A percentile compares a stretch with the other conserved stretches of the same genome.
These are phyloP conservation scores for Phalaenopsis hybrid DNA, from an alignment of 116 monocot species.

Conservation along the genomic window DNA sequence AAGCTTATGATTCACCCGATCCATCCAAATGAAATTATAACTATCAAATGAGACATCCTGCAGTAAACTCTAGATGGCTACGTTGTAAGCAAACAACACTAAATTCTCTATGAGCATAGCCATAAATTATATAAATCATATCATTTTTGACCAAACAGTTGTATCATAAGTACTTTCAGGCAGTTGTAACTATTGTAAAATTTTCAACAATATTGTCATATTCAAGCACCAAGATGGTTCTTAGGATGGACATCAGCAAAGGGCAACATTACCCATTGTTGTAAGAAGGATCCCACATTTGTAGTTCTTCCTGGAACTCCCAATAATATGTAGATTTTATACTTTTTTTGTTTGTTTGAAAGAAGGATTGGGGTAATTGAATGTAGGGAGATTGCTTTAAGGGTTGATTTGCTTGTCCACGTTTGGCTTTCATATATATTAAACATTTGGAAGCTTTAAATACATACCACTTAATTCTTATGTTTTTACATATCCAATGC, in stretches of 20 bases:
- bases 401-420: too few relatives aligned
- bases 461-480: too few relatives aligned
- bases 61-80: neutral
- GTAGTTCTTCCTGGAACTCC: slow-evolving; percentile 74
- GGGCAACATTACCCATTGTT: slow-evolving; percentile 62
- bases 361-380: too few relatives aligned
- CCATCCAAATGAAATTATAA: neutral
- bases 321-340: slow-evolving; percentile 27
- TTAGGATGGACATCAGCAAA: slow-evolving; percentile 79
- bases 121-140: too few relatives aligned
- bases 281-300: slow-evolving; percentile 52
- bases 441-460: too few relatives aligned
- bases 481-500: too few relatives aligned
- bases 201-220: slow-evolving; percentile 77
- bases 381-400: too few relatives aligned
- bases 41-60: neutral
- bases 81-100: neutral
- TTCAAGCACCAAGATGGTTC: slow-evolving; percentile 77
- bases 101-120: too few relatives aligned
- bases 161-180: slow-evolving; percentile 24
- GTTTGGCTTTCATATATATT: too few relatives aligned
- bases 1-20: neutral
- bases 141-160: too few relatives aligned
- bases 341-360: too few relatives aligned
- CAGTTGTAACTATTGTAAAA: slow-evolving; percentile 73